Percentiles rank a stretch among this genome's conserved stretches.
Conservation (phyloP, 1,139 yeast species). For the Saccharomycopsis phalli region DNA sequence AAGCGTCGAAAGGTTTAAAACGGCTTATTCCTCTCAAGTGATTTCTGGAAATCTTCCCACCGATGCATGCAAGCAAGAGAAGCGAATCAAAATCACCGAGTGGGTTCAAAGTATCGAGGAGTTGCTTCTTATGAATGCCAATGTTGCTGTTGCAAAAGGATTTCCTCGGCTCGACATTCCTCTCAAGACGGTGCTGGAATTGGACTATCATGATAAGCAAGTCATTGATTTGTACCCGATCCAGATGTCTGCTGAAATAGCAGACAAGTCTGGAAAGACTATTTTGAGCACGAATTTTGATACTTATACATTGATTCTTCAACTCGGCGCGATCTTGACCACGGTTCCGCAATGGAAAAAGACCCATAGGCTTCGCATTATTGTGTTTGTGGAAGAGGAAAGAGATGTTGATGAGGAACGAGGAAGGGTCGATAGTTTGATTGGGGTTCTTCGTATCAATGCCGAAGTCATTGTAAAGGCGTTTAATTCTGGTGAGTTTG, state of each 20-base stretch:
- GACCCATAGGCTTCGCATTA: slow-evolving; percentile 64
- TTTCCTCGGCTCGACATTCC: slow-evolving; percentile 60
- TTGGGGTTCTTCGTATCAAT: slow-evolving; percentile 72
- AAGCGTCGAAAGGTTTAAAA: slow-evolving; percentile 19
- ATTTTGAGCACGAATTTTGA: slow-evolving; percentile 84
- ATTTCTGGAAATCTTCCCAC: slow-evolving; percentile 51
- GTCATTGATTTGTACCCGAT: slow-evolving; percentile 88
- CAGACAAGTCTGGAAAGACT: slow-evolving; percentile 55
- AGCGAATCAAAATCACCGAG: slow-evolving; percentile 53
- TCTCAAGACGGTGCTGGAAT: slow-evolving; percentile 23
- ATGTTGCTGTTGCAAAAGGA: slow-evolving; percentile 90
- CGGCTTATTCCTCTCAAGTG: slow-evolving; percentile 24
- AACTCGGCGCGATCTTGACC: slow-evolving; percentile 81
- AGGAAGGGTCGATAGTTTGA: slow-evolving; percentile 47
- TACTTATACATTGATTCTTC: slow-evolving; percentile 86
- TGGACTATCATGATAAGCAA: slow-evolving; percentile 30
- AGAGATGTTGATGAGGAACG: slow-evolving; percentile 66
- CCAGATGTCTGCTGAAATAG: slow-evolving; percentile 83
- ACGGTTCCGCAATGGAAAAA: slow-evolving; percentile 91
- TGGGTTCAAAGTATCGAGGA: slow-evolving; percentile 95
- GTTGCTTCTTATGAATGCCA: slow-evolving; percentile 81
- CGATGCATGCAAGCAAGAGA: slow-evolving; percentile 65
- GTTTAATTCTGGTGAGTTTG: slow-evolving; percentile 49
- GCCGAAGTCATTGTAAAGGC: slow-evolving; percentile 70
- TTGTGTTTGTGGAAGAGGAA: slow-evolving; percentile 77